Evolutionary conservation across 371 early-diverging fungal species (phyloP), one percentile per base, ranked within the genome.

Genomic region (Mucor indicus): DNA sequence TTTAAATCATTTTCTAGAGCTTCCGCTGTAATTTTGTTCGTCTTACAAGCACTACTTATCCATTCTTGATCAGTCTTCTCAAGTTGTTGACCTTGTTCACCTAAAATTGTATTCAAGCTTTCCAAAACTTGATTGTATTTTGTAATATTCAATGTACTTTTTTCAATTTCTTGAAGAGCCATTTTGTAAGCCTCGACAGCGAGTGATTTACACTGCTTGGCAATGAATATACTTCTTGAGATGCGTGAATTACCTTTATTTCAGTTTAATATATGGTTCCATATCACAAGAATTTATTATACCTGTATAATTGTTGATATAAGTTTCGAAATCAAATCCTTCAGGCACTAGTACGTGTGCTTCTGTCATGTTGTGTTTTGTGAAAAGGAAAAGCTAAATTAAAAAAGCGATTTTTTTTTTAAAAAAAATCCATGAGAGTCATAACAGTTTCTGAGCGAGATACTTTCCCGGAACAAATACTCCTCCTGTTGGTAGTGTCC

Each of bases 211-310:
- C 88, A 88, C n/a, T 80, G 75, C 35, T 83, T 81, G 1, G 87
- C 88, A 45, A 92, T 88, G 55, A 83, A 90, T 37, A 87, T 58
- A 15, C 89, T 77, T 36, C 91, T 80, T 38, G 81, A 74, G 58
- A 88, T 74, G 45, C 80, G 83, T 20, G 86, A 77, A 50, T 74
- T 79, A 15, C 89, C 89, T 89, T 51, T 32, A 15, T 5, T 40
- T 31, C 27, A 13, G 22, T n/a, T 43, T 8, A 38, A 13, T 15
- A 19, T 12, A 27, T 19, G 29, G 23, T n/a, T 39, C 13, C 17
- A 25, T 10, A 48, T 17, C 38, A n/a, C 15, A 3, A 23, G 38
- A 11, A 13, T 4, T 35, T 9, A 20, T 6, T 6, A 20, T 62
- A 81, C 88, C 87, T 57, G 66, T 61, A 67, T 90, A 90, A 45